Conservation (phyloP, 805 yeast species). For the Teunomyces barrocoloradensis region DNA sequence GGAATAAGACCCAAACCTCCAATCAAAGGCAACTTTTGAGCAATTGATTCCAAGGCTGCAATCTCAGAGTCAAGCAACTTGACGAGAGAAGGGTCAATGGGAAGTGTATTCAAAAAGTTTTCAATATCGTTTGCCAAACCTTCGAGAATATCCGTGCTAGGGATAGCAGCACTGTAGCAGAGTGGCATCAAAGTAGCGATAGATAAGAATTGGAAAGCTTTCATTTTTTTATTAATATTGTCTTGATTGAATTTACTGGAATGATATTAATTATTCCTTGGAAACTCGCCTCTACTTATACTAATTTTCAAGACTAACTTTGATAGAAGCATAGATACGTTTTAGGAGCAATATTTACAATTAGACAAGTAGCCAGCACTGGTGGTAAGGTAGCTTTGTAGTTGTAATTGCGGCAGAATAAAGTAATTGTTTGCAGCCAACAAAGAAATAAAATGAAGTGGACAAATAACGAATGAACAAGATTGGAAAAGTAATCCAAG, state of each 20-base stretch:
- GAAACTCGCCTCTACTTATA: background rate
- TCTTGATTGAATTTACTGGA: background rate
- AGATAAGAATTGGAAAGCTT: background rate
- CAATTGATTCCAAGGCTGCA: background rate
- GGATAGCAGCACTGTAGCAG: background rate
- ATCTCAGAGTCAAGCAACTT: background rate
- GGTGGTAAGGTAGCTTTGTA: background rate
- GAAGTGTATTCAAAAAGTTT: background rate
- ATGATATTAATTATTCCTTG: background rate
- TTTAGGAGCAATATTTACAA: background rate
- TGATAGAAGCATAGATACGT: background rate
- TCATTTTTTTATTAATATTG: background rate
- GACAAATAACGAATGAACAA: background rate
- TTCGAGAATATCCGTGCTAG: background rate
- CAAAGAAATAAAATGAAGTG: background rate
- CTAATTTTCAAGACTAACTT: background rate
- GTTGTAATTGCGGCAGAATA: background rate
- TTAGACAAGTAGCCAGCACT: background rate
- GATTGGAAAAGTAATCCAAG: background rate
- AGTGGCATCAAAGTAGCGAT: background rate
- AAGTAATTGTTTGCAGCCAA: constrained; percentile 1
- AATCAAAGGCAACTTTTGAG: background rate
- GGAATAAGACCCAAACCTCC: background rate
- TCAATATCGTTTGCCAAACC: background rate
- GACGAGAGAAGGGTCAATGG: background rate